Percentiles rank a stretch among this genome's conserved stretches.
Conservation (phyloP, 2,329 filamentous ascomycete genomes). For the Gaeumannomyces tritici region DNA sequence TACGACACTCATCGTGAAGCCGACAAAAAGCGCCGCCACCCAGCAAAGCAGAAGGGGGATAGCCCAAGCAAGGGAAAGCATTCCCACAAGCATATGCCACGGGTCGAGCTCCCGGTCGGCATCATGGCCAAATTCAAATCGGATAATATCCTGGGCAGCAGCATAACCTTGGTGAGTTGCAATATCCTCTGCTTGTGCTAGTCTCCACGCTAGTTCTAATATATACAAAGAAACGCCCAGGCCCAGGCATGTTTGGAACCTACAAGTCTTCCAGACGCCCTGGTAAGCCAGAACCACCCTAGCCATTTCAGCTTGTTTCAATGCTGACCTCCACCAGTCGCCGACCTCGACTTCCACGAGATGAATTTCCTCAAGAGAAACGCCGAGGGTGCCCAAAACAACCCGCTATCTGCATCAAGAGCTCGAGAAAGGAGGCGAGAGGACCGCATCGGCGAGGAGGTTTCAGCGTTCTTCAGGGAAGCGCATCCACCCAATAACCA, state of each 20-base stretch:
- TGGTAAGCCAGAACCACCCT: neutral
- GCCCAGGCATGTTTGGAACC: neutral
- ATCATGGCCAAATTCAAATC: constrained; percentile 49
- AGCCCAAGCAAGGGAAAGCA: constrained; percentile 16
- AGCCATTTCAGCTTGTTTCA: neutral
- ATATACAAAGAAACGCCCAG: neutral
- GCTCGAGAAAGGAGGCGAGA: neutral
- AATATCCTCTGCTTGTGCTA: neutral
- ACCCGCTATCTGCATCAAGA: neutral
- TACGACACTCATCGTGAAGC: constrained; percentile 36
- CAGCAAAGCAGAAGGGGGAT: neutral
- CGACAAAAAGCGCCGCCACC: constrained; percentile 14
- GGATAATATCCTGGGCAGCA: constrained; percentile 37
- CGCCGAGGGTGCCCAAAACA: neutral
- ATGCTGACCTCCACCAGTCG: neutral
- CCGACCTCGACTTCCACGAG: constrained; percentile 1
- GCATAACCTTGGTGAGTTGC: constrained; percentile 36
- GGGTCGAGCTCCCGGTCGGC: constrained; percentile 27
- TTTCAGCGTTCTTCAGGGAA: constrained; percentile 3
- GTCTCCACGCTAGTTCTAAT: constrained; percentile 8
- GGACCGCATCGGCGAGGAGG: neutral
- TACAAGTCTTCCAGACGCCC: neutral
- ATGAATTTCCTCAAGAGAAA: neutral
- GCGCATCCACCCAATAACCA: neutral
- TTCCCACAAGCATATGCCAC: constrained; percentile 16